Evolutionary conservation across 495 filamentous ascomycete genomes (phyloP), one percentile per base, ranked within the genome.

Genomic region (Penicillium simplicissimum): DNA sequence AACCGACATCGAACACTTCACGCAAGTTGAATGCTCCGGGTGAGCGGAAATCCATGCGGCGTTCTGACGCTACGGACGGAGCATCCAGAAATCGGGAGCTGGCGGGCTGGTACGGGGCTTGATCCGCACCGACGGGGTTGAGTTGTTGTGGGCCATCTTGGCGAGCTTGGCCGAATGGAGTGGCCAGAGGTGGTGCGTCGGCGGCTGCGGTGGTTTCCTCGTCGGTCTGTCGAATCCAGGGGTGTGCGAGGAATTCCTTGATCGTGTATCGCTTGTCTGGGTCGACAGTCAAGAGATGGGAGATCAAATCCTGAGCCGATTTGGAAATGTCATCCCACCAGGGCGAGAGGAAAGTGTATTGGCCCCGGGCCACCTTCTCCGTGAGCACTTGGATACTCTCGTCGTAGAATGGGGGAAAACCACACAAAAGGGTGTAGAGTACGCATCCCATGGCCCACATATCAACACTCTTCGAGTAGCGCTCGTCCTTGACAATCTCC

Each of bases 311-410:
- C 71, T 98, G 91, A 1, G 95, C 95, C 0, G 91, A 87, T 75
- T 96, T 94, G 63, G 93, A 97, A 60, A 98, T 98, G 62, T 97
- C 93, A 67, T 98, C 95, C 95, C 95, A 98, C 95, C 95, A 98
- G 1, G 95, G 95, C 11, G 94, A 97, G 8, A 98, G 82, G 82
- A 98, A 98, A 8, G 96, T 97, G 72, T 95, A 98, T 78, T 98
- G 93, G 11, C 96, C 95, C 57, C 91, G 87, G 6, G 95, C 95
- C 31, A 98, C 95, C 78, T 98, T 98, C 68, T 98, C 96, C 3
- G 95, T 98, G 61, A 98, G 85, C 2, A 96, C 88, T 65, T 96
- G 92, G 66, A 98, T 98, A 67, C 91, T 96, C 74, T 98, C 95
- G 68, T 98, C 95, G 77, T 98, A 98, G 76, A 98, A 98, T 5